A percentile compares a stretch with the other conserved stretches of the same genome.
Conservation (phyloP, 345 rosid species). For the Jatropha curcas region DNA sequence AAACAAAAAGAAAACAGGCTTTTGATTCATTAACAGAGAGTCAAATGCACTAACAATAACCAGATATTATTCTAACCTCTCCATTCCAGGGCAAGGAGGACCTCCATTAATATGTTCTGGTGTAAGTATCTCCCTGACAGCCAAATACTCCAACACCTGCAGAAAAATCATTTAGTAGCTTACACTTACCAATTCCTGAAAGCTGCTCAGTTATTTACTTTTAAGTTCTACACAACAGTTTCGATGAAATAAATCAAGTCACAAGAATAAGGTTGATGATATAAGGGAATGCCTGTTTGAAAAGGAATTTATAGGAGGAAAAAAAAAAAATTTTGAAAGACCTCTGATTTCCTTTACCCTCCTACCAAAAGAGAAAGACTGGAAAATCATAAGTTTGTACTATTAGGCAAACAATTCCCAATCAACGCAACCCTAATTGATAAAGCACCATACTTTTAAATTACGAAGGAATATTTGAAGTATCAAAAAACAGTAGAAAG, state of each 20-base stretch:
- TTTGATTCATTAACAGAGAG: background rate
- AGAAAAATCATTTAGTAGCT: conserved; percentile 19
- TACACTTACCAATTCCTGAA: background rate
- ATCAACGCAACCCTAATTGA: background rate
- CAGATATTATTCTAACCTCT: conserved; percentile 51
- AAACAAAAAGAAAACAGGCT: background rate
- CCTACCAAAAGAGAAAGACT: background rate
- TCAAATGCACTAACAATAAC: conserved; percentile 9
- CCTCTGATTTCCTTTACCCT: background rate
- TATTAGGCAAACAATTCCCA: background rate
- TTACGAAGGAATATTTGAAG: background rate
- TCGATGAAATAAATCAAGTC: background rate
- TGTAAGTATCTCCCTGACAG: conserved; percentile 73
- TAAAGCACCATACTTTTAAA: background rate
- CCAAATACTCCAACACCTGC: conserved; percentile 93
- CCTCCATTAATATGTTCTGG: conserved; percentile 72
- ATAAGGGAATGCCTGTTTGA: background rate
- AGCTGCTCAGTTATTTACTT: background rate
- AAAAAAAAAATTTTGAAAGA: background rate
- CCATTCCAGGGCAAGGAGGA: conserved; percentile 91
- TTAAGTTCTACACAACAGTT: background rate
- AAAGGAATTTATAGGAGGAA: background rate
- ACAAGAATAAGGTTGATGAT: background rate
- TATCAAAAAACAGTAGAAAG: background rate
- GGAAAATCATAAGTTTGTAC: background rate